Evolutionary conservation across 768 basidiomycete species (phyloP).

Genomic region (Crassisporium funariophilum): DNA sequence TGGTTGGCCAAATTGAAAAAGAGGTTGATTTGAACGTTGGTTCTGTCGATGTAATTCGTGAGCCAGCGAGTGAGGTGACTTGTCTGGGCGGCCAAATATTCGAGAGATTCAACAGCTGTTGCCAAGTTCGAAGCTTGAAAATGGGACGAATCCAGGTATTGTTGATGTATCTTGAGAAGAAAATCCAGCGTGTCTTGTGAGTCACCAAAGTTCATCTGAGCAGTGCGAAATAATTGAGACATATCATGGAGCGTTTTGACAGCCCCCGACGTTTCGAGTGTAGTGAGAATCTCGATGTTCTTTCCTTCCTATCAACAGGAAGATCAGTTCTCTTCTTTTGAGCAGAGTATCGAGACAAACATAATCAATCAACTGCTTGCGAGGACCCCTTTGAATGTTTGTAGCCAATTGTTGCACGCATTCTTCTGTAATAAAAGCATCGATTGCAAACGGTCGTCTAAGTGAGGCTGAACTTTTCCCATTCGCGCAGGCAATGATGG

Average conservation of each 20-base stretch:
- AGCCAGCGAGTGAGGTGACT: neutral
- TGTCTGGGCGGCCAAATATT: neutral
- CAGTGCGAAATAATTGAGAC: conserved; percentile 1
- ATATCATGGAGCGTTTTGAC: conserved; percentile 1
- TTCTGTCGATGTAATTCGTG: conserved; percentile 2
- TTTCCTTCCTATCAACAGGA: neutral
- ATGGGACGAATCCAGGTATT: neutral
- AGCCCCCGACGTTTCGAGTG: neutral
- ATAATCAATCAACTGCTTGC: neutral
- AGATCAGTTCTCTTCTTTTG: neutral
- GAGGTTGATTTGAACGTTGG: conserved; percentile 2
- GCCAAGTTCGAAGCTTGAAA: neutral
- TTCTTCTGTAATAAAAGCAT: neutral
- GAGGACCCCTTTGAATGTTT: neutral
- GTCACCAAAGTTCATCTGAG: conserved; percentile 1
- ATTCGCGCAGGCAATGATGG: neutral
- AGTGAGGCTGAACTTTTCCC: neutral
- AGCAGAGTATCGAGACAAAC: neutral
- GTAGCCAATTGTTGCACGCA: neutral
- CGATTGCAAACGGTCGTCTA: neutral
- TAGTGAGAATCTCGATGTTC: neutral
- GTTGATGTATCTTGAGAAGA: neutral
- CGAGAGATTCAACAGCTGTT: neutral
- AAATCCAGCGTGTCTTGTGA: neutral
- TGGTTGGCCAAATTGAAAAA: conserved; percentile 4